phyloP scores from a whole-genome alignment of 2,329 filamentous ascomycete genomes.

The Aspergillus calidoustus region DNA sequence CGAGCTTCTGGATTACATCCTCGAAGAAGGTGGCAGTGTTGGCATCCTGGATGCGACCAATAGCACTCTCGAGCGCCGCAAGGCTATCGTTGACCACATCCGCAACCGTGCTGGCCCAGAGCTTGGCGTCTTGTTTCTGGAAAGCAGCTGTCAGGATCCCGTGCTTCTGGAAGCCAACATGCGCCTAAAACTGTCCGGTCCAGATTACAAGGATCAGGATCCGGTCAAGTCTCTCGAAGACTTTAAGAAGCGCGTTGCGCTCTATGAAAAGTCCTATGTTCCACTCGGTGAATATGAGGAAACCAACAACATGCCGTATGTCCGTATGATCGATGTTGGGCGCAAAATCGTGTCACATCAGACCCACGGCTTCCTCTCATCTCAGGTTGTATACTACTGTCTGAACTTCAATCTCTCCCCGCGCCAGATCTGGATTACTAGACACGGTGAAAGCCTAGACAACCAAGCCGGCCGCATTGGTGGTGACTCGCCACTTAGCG shows the following conservation, averaged over 20 bases:
- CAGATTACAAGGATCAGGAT: slow-evolving; percentile 94
- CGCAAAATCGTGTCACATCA: slow-evolving; percentile 91
- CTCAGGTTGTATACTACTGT: slow-evolving; percentile 90
- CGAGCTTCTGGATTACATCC: slow-evolving; percentile 86
- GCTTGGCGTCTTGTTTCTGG: slow-evolving; percentile 90
- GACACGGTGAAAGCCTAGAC: slow-evolving; percentile 89
- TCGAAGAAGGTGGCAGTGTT: slow-evolving; percentile 80
- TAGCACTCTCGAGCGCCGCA: slow-evolving; percentile 84
- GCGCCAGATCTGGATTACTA: slow-evolving; percentile 96
- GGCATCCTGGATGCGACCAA: slow-evolving; percentile 98
- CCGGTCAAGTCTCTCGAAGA: slow-evolving; percentile 81
- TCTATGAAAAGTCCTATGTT: slow-evolving; percentile 93
- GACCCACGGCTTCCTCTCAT: slow-evolving; percentile 87
- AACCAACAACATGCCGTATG: slow-evolving; percentile 86
- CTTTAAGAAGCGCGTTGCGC: slow-evolving; percentile 88
- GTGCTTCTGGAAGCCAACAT: slow-evolving; percentile 91
- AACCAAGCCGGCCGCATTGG: slow-evolving; percentile 88
- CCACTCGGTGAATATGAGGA: slow-evolving; percentile 92
- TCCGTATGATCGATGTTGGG: slow-evolving; percentile 97
- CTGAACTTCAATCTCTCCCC: slow-evolving; percentile 96
- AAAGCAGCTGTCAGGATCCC: slow-evolving; percentile 88
- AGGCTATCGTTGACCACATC: slow-evolving; percentile 82
- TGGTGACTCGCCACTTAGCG: slow-evolving; percentile 83
- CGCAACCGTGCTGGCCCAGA: slow-evolving; percentile 79
- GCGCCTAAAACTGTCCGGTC: slow-evolving; percentile 92